phyloP scores from a whole-genome alignment of 176 grass and related monocot species.

The Aegilops sharonensis region DNA sequence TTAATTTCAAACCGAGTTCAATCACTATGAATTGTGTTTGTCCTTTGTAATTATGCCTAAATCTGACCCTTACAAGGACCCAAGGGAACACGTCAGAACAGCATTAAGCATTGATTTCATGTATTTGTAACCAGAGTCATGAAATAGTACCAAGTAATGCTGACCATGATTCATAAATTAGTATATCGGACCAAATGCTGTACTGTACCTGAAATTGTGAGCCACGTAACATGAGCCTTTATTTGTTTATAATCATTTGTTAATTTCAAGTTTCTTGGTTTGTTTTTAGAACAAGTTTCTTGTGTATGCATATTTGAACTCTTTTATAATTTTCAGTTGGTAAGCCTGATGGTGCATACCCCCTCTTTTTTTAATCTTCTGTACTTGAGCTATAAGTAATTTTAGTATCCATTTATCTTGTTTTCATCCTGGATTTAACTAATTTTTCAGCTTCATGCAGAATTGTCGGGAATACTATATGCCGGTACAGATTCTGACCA shows the following conservation, averaged over 20 bases:
- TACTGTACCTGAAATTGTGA: not conserved
- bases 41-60: constrained; percentile 4
- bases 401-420: constrained; percentile 4
- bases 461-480: constrained; percentile 39
- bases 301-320: not conserved
- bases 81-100: constrained; percentile 1
- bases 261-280: constrained; percentile 10
- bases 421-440: constrained; percentile 19
- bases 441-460: constrained; percentile 46
- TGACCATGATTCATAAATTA: constrained; percentile 15
- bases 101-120: not conserved
- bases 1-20: not conserved
- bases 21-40: not conserved
- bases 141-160: not conserved
- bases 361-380: not conserved
- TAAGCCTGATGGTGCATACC: constrained; percentile 14
- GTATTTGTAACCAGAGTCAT: not conserved
- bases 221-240: not conserved
- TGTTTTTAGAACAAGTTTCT: not conserved
- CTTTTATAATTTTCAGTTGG: constrained; percentile 1
- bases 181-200: not conserved
- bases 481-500: constrained; percentile 29
- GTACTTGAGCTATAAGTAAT: constrained; percentile 12
- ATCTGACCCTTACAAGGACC: not conserved
- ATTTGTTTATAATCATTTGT: constrained; percentile 7